Evolutionary conservation across 176 grass and related monocot genomes (phyloP).

Genomic region (Rhynchospora pubera): DNA sequence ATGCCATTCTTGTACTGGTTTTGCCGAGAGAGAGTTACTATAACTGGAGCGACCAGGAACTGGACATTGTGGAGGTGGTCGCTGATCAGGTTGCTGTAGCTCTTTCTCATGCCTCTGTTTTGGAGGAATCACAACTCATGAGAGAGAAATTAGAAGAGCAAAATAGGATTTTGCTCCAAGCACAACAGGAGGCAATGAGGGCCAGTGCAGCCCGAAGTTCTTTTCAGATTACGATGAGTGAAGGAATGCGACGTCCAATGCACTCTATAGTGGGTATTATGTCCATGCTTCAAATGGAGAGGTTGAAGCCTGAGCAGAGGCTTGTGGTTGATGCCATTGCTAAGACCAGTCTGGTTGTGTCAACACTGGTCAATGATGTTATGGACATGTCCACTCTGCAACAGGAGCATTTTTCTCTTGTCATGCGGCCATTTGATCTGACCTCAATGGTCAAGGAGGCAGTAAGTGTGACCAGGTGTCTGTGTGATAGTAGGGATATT

Average conservation of each 20-base stretch:
- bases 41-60: constrained; percentile 54
- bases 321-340: constrained; percentile 63
- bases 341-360: constrained; percentile 73
- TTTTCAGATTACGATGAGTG: constrained; percentile 74
- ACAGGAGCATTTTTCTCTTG: constrained; percentile 53
- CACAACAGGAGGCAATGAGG: constrained; percentile 57
- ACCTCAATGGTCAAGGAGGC: constrained; percentile 71
- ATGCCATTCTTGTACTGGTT: constrained; percentile 66
- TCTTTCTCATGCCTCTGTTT: constrained; percentile 62
- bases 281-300: constrained; percentile 89
- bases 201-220: constrained; percentile 73
- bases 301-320: constrained; percentile 71
- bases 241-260: constrained; percentile 79
- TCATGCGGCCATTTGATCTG: constrained; percentile 68
- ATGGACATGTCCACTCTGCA: constrained; percentile 54
- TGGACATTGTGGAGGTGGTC: constrained; percentile 74
- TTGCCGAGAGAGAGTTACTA: constrained; percentile 35
- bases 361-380: constrained; percentile 75
- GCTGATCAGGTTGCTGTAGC: constrained; percentile 79
- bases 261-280: constrained; percentile 76
- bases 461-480: constrained; percentile 64
- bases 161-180: constrained; percentile 53
- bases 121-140: constrained; percentile 65
- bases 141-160: constrained; percentile 55
- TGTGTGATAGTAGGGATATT: constrained; percentile 56